A percentile compares a stretch with the other conserved stretches of the same genome.
Evolutionary conservation across 345 rosid species (phyloP).

Genomic region (Gossypium anomalum): DNA sequence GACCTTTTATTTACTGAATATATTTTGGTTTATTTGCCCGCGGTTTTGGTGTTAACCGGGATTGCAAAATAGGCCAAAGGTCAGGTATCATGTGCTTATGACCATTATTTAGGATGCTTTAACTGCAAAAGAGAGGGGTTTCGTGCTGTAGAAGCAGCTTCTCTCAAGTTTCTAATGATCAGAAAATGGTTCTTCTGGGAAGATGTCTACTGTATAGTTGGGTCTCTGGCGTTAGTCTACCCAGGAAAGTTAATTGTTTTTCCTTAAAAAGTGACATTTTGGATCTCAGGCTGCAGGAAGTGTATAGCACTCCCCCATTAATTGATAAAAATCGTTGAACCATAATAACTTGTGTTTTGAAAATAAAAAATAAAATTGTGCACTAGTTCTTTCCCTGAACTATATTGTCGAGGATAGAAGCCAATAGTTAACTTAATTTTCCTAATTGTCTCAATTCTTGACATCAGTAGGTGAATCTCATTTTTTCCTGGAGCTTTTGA

Average conservation of each 20-base stretch:
- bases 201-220: not conserved
- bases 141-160: not conserved
- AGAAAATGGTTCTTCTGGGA: not conserved
- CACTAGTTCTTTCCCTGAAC: not conserved
- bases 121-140: not conserved
- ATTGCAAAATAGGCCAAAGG: not conserved
- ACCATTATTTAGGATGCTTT: not conserved
- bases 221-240: not conserved
- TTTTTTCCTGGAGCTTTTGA: not conserved
- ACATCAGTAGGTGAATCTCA: not conserved
- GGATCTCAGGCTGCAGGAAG: no score
- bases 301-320: not conserved
- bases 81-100: not conserved
- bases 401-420: not conserved
- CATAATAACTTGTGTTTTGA: not conserved
- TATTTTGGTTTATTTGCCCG: not conserved
- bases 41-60: not conserved
- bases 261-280: no score
- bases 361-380: not conserved
- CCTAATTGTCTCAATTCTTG: no score
- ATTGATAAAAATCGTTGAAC: not conserved
- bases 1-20: not conserved
- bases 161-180: not conserved
- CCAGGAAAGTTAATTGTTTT: no score
- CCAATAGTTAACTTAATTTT: not conserved